phyloP scores from a whole-genome alignment of 2,329 filamentous ascomycete species.

The Orbilia quercus region DNA sequence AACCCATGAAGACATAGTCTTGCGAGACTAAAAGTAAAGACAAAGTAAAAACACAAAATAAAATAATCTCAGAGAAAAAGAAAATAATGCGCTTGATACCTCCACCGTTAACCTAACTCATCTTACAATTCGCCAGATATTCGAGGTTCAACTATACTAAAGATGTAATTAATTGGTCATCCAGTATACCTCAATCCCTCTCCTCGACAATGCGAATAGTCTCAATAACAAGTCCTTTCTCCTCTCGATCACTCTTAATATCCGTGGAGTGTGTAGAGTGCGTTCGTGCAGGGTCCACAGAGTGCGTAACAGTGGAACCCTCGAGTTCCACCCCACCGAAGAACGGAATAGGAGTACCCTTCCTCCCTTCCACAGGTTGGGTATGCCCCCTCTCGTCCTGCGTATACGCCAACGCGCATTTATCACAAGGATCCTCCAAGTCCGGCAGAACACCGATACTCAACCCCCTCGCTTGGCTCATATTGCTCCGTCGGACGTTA shows the following conservation, averaged over 20 bases:
- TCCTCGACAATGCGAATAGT: constrained; percentile 18
- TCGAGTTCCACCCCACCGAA: constrained; percentile 32
- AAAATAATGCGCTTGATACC: not conserved
- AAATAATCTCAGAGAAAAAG: not conserved
- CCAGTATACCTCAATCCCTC: not conserved
- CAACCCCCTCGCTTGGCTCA: constrained; percentile 33
- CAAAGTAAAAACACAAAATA: too few species aligned
- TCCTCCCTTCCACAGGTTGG: constrained; percentile 51
- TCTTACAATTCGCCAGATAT: too few species aligned
- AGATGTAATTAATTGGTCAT: not conserved
- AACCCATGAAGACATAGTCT: not conserved
- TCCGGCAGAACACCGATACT: constrained; percentile 50
- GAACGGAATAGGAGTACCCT: constrained; percentile 45
- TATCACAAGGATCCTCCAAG: constrained; percentile 43
- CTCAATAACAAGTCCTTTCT: constrained; percentile 16
- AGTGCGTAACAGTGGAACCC: not conserved
- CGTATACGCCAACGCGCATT: constrained; percentile 45
- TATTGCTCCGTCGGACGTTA: constrained; percentile 43
- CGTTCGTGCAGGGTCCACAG: not conserved
- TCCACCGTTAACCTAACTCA: not conserved
- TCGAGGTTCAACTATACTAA: too few species aligned
- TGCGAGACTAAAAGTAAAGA: not conserved
- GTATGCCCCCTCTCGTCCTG: constrained; percentile 51
- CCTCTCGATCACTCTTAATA: not conserved
- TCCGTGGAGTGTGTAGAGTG: not conserved